Conservation (phyloP, 202 grass and related monocot species). For the Panicum hallii region DNA sequence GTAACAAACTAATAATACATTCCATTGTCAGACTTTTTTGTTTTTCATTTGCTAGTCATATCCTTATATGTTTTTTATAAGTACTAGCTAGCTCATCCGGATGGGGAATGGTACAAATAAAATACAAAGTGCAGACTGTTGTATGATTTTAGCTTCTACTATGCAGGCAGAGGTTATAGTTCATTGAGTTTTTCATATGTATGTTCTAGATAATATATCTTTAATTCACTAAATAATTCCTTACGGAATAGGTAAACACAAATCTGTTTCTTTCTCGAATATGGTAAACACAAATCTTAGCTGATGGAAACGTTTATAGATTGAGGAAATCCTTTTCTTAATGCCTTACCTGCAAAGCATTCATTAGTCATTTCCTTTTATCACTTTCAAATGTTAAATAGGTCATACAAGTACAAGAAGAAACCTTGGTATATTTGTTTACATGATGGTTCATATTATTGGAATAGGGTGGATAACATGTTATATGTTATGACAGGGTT, state of each 20-base stretch:
- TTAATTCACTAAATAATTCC: not conserved
- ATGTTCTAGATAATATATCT: not conserved
- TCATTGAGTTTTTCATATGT: conserved; percentile 14
- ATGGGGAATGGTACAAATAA: not conserved
- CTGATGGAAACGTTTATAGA: not conserved
- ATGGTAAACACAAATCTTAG: not conserved
- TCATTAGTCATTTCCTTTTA: not conserved
- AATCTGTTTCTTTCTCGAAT: not conserved
- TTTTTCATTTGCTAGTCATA: conserved; percentile 2
- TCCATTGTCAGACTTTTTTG: not conserved
- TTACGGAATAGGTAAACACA: not conserved
- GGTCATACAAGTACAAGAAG: not conserved
- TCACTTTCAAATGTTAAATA: not conserved
- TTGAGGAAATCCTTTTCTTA: conserved; percentile 6
- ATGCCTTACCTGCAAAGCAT: not conserved
- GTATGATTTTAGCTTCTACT: not conserved
- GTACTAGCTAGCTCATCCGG: not conserved
- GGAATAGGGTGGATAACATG: not conserved
- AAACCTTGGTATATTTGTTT: not conserved
- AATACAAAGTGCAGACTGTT: not conserved
- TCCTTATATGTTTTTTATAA: not conserved
- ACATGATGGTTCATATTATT: not conserved
- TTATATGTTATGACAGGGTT: not conserved
- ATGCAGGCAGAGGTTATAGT: not conserved
- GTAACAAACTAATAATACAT: not conserved